These are phyloP conservation scores for Coniochaeta sp. DNA, from an alignment of 2,329 filamentous ascomycete species.

Conservation along the genomic window DNA sequence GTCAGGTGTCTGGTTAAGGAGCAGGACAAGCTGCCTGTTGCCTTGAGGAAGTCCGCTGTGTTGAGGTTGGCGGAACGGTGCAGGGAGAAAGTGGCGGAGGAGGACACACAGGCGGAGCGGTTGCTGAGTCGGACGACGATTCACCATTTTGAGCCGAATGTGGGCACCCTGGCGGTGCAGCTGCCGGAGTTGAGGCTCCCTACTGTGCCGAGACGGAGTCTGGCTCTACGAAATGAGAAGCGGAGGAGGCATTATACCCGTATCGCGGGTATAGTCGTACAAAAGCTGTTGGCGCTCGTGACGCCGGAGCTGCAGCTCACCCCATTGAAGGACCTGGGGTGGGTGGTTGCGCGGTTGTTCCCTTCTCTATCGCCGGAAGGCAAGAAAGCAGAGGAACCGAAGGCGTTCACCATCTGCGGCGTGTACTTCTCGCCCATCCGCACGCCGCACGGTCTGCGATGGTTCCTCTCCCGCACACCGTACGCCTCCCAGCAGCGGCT, in stretches of 20 bases:
- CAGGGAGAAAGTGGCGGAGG: constrained; percentile 30
- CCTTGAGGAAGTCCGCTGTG: constrained; percentile 60
- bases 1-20: constrained; percentile 59
- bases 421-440: constrained; percentile 38
- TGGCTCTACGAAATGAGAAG: constrained; percentile 12
- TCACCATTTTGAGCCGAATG: constrained; percentile 37
- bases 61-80: constrained; percentile 51
- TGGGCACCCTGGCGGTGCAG: constrained; percentile 39
- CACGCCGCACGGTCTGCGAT: constrained; percentile 20
- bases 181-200: constrained; percentile 29
- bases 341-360: constrained; percentile 39
- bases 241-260: constrained; percentile 30
- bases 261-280: constrained; percentile 39
- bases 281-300: constrained; percentile 41
- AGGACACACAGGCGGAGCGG: constrained; percentile 45
- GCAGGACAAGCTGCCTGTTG: constrained; percentile 53
- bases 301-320: constrained; percentile 39
- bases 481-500: constrained; percentile 32
- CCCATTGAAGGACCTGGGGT: constrained; percentile 35
- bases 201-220: constrained; percentile 11
- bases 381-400: constrained; percentile 11
- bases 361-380: constrained; percentile 29
- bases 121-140: constrained; percentile 45
- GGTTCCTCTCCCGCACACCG: constrained; percentile 40
- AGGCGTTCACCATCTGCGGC: constrained; percentile 37